Conservation (phyloP, 2,329 filamentous ascomycete genomes). For the Penicillium sp. region DNA sequence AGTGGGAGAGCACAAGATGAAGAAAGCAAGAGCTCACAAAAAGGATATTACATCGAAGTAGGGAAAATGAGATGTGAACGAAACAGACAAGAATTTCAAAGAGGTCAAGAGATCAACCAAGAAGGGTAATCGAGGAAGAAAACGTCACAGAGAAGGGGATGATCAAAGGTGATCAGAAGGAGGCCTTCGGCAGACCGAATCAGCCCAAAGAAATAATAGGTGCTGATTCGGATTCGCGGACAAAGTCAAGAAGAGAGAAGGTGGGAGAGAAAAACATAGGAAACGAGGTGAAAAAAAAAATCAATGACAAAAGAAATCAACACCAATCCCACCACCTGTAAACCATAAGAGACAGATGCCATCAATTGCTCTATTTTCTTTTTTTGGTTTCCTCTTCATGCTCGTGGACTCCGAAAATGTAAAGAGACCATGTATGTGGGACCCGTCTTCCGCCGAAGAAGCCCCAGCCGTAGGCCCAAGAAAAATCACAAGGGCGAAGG, state of each 20-base stretch:
- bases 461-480: slow-evolving; percentile 3
- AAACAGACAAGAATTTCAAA: slow-evolving; percentile 19
- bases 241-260: slow-evolving; percentile 4
- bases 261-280: slow-evolving; percentile 18
- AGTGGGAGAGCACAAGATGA: slow-evolving; percentile 17
- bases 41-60: slow-evolving; percentile 40
- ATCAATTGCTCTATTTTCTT: slow-evolving; percentile 24
- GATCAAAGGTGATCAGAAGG: slow-evolving; percentile 47
- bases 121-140: slow-evolving; percentile 20
- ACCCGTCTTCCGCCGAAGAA: slow-evolving; percentile 8
- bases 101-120: not conserved
- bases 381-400: slow-evolving; percentile 14
- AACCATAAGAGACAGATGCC: slow-evolving; percentile 13
- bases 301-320: slow-evolving; percentile 51
- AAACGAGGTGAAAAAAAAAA: slow-evolving; percentile 39
- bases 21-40: slow-evolving; percentile 13
- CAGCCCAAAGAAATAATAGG: slow-evolving; percentile 18
- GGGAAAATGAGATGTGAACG: slow-evolving; percentile 26
- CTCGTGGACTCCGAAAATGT: slow-evolving; percentile 11
- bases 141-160: slow-evolving; percentile 35
- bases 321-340: slow-evolving; percentile 15
- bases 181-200: slow-evolving; percentile 11
- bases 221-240: slow-evolving; percentile 18
- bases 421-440: slow-evolving; percentile 5
- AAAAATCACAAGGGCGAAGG: slow-evolving; percentile 6